Evolutionary conservation across 2,329 filamentous ascomycete genomes (phyloP), one percentile per base, ranked within the genome.

Genomic region (Aspergillus pseudotamarii): DNA sequence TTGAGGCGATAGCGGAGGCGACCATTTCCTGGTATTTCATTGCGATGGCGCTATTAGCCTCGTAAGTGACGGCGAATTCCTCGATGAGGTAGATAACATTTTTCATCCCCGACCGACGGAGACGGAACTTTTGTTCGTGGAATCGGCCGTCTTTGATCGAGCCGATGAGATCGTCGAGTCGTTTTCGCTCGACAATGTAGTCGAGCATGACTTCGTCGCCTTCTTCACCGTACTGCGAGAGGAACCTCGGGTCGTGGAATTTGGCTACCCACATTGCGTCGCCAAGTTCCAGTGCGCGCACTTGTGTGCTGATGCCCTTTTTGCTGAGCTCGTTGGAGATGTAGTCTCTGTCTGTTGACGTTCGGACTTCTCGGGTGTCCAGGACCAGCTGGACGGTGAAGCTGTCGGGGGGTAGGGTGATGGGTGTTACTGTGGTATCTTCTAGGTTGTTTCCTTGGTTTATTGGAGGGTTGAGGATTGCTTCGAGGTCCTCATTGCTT

Each of bases 121-220:
- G 83, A 1, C 92, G 89, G 73, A 93, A 94, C 73, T 95, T 94
- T 73, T 95, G 92, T 74, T 95, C 92, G 68, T 90, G 89, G 69
- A 93, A 94, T 2, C 92, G 88, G 1, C 91, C 91, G 66, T 94
- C 92, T 75, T 91, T 93, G 78, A 95, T 92, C 65, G 90, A 93
- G 57, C 85, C 81, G n/a, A 94, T 84, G 54, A 95, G 80, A 74
- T 95, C 92, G 72, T 94, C 91, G 0, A 94, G 84, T 10, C 92
- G 84, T 74, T 95, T 95, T 64, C 92, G 85, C 78, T 95, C 92
- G 1, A 93, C 85, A 51, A 95, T 91, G 83, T 89, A 92, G 75
- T 94, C 91, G 5, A 95, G 81, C 54, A 93, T 87, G 14, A 94
- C 78, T 74, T 94, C 91, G 19, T 89, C 88, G 16, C 77, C 76